A percentile compares a stretch with the other conserved stretches of the same genome.
Conservation (phyloP, 805 yeast genomes). For the Kodamaea jinghongensis region DNA sequence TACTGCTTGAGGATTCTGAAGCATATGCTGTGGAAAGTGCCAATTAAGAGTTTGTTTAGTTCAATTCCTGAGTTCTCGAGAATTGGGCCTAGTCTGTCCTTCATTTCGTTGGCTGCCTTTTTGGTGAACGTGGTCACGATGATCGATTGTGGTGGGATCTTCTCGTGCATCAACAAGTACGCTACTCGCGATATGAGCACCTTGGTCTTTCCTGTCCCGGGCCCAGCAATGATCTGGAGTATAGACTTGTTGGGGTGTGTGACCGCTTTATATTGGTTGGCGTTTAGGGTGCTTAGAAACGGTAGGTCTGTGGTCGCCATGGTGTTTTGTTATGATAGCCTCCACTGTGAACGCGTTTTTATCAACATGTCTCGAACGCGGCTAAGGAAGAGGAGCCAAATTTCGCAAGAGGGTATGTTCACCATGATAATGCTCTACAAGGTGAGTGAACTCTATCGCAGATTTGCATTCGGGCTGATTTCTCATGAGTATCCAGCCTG, state of each 20-base stretch:
- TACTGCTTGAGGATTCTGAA: conserved; percentile 52
- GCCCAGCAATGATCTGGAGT: conserved; percentile 57
- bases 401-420: no score
- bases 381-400: no score
- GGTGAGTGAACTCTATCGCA: no score
- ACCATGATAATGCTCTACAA: no score
- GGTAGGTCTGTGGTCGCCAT: no score
- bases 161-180: conserved; percentile 50
- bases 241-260: conserved; percentile 35
- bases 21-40: conserved; percentile 90
- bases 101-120: conserved; percentile 87
- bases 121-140: conserved; percentile 92
- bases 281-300: conserved; percentile 27
- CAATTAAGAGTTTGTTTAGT: conserved; percentile 55
- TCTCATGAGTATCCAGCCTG: no score
- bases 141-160: conserved; percentile 57
- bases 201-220: conserved; percentile 76
- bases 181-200: conserved; percentile 81
- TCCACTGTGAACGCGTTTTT: no score
- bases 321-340: no score
- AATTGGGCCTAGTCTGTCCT: conserved; percentile 49
- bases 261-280: conserved; percentile 44
- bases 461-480: no score
- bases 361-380: no score
- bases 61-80: conserved; percentile 36